Percentiles rank a stretch among this genome's conserved stretches.
These are phyloP conservation scores for Kuraishia piskuri DNA, from an alignment of 805 yeast genomes.

Conservation along the genomic window DNA sequence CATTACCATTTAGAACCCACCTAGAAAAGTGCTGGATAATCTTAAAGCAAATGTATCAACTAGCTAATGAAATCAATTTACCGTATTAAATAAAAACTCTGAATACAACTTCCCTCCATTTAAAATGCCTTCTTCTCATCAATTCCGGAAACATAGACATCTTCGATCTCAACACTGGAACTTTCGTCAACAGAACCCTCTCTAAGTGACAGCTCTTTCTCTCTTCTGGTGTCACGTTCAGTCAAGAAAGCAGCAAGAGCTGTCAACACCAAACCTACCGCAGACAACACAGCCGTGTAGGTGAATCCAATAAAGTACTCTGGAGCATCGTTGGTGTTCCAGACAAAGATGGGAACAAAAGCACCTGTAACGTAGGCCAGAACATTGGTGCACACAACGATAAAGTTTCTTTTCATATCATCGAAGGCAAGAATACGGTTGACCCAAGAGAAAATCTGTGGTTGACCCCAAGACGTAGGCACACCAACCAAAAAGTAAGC, in stretches of 20 bases:
- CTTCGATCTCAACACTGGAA: background rate
- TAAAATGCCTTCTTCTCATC: background rate
- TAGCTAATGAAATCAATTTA: background rate
- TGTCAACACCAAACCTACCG: constrained; percentile 25
- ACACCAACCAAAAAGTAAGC: constrained; percentile 38
- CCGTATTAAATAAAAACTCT: background rate
- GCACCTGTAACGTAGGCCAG: constrained; percentile 32
- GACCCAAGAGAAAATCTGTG: constrained; percentile 48
- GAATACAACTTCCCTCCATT: too few species aligned
- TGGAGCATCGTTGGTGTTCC: constrained; percentile 29
- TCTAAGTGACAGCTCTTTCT: background rate
- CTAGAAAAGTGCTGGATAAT: too few species aligned
- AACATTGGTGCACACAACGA: constrained; percentile 31
- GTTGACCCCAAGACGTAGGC: constrained; percentile 46
- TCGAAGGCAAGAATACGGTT: constrained; percentile 35
- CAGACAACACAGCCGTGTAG: constrained; percentile 25
- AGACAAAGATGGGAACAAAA: constrained; percentile 32
- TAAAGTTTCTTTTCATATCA: constrained; percentile 29
- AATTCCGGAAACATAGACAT: background rate
- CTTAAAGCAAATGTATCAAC: too few species aligned
- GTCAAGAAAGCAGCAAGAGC: constrained; percentile 13
- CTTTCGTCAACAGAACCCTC: background rate
- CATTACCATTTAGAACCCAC: too few species aligned
- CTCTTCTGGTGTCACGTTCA: constrained; percentile 11
- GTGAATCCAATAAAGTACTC: constrained; percentile 28